phyloP scores from a whole-genome alignment of 306 rosid genomes.

The Carpinus viminea region DNA sequence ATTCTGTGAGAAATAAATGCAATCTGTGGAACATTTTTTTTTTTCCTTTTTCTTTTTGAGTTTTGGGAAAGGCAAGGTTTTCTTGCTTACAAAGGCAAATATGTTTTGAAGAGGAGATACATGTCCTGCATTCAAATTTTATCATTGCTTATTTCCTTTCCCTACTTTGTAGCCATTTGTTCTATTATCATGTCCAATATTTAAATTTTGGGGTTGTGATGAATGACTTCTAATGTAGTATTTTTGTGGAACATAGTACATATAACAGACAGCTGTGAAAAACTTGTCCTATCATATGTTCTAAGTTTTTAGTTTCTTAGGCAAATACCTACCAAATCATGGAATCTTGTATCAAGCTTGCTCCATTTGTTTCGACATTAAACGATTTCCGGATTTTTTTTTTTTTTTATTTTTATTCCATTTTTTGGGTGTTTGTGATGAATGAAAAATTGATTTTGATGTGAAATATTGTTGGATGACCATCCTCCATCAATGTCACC shows the following conservation, averaged over 20 bases:
- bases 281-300: no score
- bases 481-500: no score
- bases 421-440: no score
- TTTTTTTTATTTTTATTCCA: no score
- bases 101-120: background rate
- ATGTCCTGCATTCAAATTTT: background rate
- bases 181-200: background rate
- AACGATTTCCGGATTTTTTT: no score
- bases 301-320: no score
- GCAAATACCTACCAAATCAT: no score
- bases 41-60: background rate
- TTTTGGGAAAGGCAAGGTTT: background rate
- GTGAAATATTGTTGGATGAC: no score
- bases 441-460: no score
- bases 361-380: no score
- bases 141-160: background rate
- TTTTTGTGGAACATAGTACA: background rate
- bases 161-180: background rate
- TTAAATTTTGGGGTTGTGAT: background rate
- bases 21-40: background rate
- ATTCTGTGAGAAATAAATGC: slow-evolving; percentile 15
- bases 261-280: no score
- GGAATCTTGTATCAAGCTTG: no score
- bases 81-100: background rate
- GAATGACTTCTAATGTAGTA: background rate